Evolutionary conservation across 495 filamentous ascomycete genomes (phyloP), one percentile per base, ranked within the genome.

Genomic region (Mytilinidion resinicola): DNA sequence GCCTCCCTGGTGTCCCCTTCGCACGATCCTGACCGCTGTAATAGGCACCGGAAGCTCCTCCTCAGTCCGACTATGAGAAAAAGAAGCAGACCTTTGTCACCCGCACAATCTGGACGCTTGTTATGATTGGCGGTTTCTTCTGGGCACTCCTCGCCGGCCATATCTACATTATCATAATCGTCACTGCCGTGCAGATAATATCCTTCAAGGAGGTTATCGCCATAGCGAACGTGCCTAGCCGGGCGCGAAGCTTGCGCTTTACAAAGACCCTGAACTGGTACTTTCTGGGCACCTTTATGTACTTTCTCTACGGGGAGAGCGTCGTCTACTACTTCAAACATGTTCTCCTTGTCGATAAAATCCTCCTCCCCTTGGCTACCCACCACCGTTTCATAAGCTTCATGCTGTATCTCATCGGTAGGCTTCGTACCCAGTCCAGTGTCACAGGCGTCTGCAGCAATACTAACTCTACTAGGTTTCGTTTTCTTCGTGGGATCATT

Each of bases 311-410:
- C 66, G 95, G 95, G 58, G 95, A 99, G 75, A 96, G 90, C 62
- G 92, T 99, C 61, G 93, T 99, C 59, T 99, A 97, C 75, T 99
- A 99, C 73, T 97, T 99, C 75, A 97, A 97, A 78, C 95, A 97
- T 65, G 89, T 99, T 55, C 81, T 99, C 34, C 72, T 97, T 57
- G 89, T 99, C n/a, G 92, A 96, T 73, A 87, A 85, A 69, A 87
- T 97, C 35, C 75, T 99, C 48, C 77, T 95, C 49, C 92, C 92
- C 3, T 85, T 99, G 61, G 91, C 95, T 30, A 96, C 92, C 7
- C 95, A 99, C 73, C 95, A 99, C 72, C 85, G 95, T 36, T 99
- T 99, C 76, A 96, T 99, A 69, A 95, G 90, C 77, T 99, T 99
- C 69, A 86, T 90, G 68, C 87, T 99, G 51, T 97, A 97, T 72